Evolutionary conservation across 495 filamentous ascomycete genomes (phyloP).

Genomic region (Podospora pseudopauciseta): DNA sequence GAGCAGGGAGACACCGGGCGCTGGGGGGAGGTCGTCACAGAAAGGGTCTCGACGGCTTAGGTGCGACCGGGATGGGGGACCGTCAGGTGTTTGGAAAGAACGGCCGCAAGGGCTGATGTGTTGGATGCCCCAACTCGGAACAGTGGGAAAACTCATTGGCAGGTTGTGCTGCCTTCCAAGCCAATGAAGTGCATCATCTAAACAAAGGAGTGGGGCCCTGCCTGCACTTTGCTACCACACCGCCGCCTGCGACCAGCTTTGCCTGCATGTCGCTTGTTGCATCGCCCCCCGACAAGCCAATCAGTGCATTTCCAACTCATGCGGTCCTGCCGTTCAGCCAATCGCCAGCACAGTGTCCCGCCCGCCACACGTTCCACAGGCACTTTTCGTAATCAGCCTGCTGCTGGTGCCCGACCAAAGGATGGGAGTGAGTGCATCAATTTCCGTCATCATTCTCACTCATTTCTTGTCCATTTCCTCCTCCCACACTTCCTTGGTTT

Average conservation of each 20-base stretch:
- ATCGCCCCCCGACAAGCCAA: constrained; percentile 11
- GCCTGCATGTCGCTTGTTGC: constrained; percentile 1
- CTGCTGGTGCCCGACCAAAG: constrained; percentile 1
- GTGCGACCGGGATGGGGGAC: constrained; percentile 18
- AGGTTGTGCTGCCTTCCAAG: not conserved
- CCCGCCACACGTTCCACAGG: constrained; percentile 4
- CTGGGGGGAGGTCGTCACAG: constrained; percentile 14
- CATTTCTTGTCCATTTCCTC: not conserved
- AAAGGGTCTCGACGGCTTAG: constrained; percentile 7
- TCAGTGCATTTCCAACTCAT: constrained; percentile 12
- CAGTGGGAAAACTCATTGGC: constrained; percentile 11
- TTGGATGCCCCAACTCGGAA: constrained; percentile 16
- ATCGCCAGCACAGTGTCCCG: not conserved
- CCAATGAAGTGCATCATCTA: constrained; percentile 6
- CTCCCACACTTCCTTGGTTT: constrained; percentile 1
- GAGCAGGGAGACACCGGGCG: constrained; percentile 9
- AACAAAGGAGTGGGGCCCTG: not conserved
- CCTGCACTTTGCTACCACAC: constrained; percentile 2
- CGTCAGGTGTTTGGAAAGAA: constrained; percentile 21
- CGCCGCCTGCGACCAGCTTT: constrained; percentile 2
- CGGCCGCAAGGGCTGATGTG: constrained; percentile 13
- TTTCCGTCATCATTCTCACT: constrained; percentile 7
- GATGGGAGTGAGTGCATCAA: constrained; percentile 7
- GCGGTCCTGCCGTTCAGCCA: constrained; percentile 7
- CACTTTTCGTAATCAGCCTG: constrained; percentile 14